Conservation (phyloP, 1,284 basidiomycete genomes). For the Rhodotorula sp. region DNA sequence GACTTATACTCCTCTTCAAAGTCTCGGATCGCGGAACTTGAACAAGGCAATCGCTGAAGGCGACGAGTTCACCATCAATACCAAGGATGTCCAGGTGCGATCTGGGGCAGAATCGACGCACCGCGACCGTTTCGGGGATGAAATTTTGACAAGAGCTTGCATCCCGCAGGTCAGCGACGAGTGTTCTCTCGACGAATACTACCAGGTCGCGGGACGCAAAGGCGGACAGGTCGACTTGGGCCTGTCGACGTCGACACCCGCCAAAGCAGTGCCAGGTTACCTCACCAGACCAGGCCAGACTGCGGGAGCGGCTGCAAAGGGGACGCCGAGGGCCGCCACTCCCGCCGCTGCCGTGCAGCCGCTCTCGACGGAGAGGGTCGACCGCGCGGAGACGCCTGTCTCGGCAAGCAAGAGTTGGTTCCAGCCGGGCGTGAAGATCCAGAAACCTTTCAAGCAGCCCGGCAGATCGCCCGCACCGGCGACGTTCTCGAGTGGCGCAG, state of each 20-base stretch:
- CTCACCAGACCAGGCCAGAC: constrained; percentile 3
- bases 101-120: too few species aligned
- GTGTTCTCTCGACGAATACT: constrained; percentile 12
- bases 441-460: constrained; percentile 22
- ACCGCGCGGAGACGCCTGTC: background rate
- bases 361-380: background rate
- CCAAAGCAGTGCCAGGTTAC: constrained; percentile 1
- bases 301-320: background rate
- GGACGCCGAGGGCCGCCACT: background rate
- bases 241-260: background rate
- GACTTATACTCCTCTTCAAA: background rate
- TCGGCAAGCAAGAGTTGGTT: constrained; percentile 7
- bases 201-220: background rate
- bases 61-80: constrained; percentile 54
- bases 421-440: background rate
- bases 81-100: constrained; percentile 14
- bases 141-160: background rate
- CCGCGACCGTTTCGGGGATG: too few species aligned
- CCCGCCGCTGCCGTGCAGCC: background rate
- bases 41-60: constrained; percentile 53
- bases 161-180: constrained; percentile 8
- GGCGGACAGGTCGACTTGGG: background rate
- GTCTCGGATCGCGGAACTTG: constrained; percentile 12
- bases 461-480: background rate
- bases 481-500: background rate